Evolutionary conservation across 2,329 filamentous ascomycete species (phyloP).

Genomic region (Claviceps fusiformis): DNA sequence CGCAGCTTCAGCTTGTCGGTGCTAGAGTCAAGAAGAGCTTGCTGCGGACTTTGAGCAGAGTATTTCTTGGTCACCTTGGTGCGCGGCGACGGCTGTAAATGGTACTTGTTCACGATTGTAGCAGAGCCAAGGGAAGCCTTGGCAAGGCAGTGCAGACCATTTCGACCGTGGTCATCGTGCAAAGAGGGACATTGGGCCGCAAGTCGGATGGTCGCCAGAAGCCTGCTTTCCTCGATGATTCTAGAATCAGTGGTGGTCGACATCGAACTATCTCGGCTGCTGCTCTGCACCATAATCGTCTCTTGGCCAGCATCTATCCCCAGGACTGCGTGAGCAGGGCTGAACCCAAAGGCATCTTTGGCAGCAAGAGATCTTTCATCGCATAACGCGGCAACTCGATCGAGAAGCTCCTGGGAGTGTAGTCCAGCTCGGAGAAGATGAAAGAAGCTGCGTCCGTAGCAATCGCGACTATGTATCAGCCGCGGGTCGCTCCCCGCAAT

Average conservation of each 20-base stretch:
- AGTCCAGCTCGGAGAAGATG: slow-evolving; percentile 24
- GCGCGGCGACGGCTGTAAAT: slow-evolving; percentile 9
- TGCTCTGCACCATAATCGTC: slow-evolving; percentile 2
- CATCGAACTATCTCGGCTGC: background rate
- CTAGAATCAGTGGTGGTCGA: slow-evolving; percentile 2
- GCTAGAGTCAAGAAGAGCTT: slow-evolving; percentile 22
- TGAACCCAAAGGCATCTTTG: slow-evolving; percentile 35
- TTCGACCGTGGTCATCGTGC: slow-evolving; percentile 31
- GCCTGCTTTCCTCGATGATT: slow-evolving; percentile 9
- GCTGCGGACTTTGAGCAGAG: slow-evolving; percentile 10
- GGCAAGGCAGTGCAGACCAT: slow-evolving; percentile 45
- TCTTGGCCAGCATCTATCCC: slow-evolving; percentile 1
- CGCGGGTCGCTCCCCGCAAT: slow-evolving; percentile 14
- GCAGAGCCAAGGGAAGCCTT: slow-evolving; percentile 32
- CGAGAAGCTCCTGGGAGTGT: slow-evolving; percentile 15
- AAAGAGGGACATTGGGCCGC: slow-evolving; percentile 9
- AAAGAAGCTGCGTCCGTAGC: slow-evolving; percentile 39
- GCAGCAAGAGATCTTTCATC: slow-evolving; percentile 19
- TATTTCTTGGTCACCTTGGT: slow-evolving; percentile 5
- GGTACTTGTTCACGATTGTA: slow-evolving; percentile 22
- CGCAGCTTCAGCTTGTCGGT: slow-evolving; percentile 17
- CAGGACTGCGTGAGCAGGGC: slow-evolving; percentile 9
- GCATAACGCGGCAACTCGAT: slow-evolving; percentile 22
- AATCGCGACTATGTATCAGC: slow-evolving; percentile 25
- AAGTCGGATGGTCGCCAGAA: slow-evolving; percentile 11